Evolutionary conservation across 345 rosid genomes (phyloP), one percentile per base, ranked within the genome.

Genomic region (Acer yangbiense): DNA sequence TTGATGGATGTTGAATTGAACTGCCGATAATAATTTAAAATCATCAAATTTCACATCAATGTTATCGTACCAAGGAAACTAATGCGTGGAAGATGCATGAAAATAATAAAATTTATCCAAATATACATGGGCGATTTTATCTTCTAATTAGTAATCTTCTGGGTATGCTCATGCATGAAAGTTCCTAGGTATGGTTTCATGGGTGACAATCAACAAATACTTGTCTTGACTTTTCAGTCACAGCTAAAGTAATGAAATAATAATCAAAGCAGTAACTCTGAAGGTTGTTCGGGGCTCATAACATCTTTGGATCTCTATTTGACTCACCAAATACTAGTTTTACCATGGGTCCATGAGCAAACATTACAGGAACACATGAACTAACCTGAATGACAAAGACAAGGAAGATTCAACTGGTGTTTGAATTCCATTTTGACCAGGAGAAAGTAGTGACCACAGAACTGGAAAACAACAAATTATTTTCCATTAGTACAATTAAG

Each of bases 361-460:
- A 35, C 29, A 43, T 44, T 68, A 76, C 46, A 41, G 25, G 12
- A 29, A 61, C 17, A 14, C 68, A 66, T 44, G 41, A 69, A 82
- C 86, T 86, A 27, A 91, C 98, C 97, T 88, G 88, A 91, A 94
- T 1, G 97, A 90, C 70, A 91, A 81, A 71, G 98, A 93, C 78
- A 93, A 77, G 68, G 94, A 85, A 79, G 98, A 89, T 78, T 95
- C 95, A 65, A 88, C 93, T 10, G 91, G 89, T 6, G 90, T 27
- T 32, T 77, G 87, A 65, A 82, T 54, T 83, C 89, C 82, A 41
- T 70, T 92, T 79, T 89, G 87, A 67, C 83, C 85, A 46, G 95
- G 90, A 66, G 98, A 87, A 25, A 95, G 90, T 29, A 95, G 79
- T 9, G 98, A 89, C 98, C 95, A 95, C 75, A 91, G 87, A 58